Base-by-base conservation (phyloP, 345 rosid species). In the Populus simonii region DNA sequence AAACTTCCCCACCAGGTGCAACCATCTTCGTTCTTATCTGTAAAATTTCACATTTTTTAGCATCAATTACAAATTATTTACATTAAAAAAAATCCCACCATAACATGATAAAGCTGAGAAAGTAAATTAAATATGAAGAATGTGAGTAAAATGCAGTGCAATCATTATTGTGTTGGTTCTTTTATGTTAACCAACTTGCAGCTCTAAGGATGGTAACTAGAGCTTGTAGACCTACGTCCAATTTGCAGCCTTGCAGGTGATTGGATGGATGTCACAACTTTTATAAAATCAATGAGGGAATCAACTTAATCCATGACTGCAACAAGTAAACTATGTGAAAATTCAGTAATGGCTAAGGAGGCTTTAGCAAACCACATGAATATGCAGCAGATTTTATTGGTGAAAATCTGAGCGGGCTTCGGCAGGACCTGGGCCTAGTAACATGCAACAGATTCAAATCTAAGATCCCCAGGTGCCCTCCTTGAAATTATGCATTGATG, bases 1-100 rank as follows among this genome's bases (percentile, higher is more conserved):
- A 87, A 4, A 90, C 91, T 88, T 93, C 99, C 71, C 99, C 99
- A 70, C 99, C 98, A 1, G 93, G 94, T 65, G 99, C 99, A 36
- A 95, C 87, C 88, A 95, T 88, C 78, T 86, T 90, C 2, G 97
- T 93, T 80, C 99, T 85, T 80, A 91, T 81, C 98, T 93, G 81
- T n/a, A 84, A 62, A 35, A 71, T 27, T 45, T 76, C 65, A 41
- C 69, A 77, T 41, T 72, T 38, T 68, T 72, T 7, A 13, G 11
- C 1, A 27, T 49, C 62, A n/a, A 15, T 70, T 22, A 77, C 33
- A 38, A 66, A 29, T 62, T 31, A 55, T 25, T 47, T 7, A 35
- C 39, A 77, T 23, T 38, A 43, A 53, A 23, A 45, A 45, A 45
- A 47, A 47, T 3, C 1, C 6, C 51, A 47, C 51, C 17, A 15